Evolutionary conservation across 2,329 filamentous ascomycete species (phyloP), one percentile per base, ranked within the genome.

Genomic region (Colletotrichum salicis): DNA sequence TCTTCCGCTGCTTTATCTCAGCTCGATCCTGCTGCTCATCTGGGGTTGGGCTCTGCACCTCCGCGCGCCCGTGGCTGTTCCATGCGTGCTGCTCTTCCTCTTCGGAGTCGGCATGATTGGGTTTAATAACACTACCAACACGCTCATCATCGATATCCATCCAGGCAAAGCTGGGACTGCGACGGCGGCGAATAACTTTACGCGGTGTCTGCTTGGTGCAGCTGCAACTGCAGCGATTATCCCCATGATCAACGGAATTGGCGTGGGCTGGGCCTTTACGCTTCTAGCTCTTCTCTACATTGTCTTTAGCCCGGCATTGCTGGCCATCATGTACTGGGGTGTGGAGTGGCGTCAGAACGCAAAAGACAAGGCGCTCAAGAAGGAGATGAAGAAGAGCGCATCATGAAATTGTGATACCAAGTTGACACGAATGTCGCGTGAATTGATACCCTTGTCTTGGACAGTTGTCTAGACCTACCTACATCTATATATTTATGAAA

Each of bases 91-190:
- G 13, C 82, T 86, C 41, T 84, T 86, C 51, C 45, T 88, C 0
- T 75, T 85, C 31, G 87, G 87, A 2, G 77, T 85, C 6, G 83
- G 84, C 7, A 83, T 89, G 66, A 87, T 88, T 5, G 87, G 87
- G 0, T 86, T 86, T 48, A 89, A 86, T 77, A 89, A 89, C 69
- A 82, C 86, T 3, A 80, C 84, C 45, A 89, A 83, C 64, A 84
- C 86, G 0, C 78, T 91, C 57, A 81, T 91, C 2, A 83, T 90
- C 4, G 89, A 91, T 73, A 82, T 91, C 8, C 86, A 89, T 68
- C 88, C 87, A 0, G 81, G 81, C 0, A 83, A 82, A 22, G 85
- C 88, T 0, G 87, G 86, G 0, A 86, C 87, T 0, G 88, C 88
- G 0, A 87, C 87, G 1, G 88, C 88, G 0, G 84, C 87, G 0